These are phyloP conservation scores for Saccharomyces pastorianus DNA, from an alignment of 1,139 yeast genomes.

Conservation along the genomic window DNA sequence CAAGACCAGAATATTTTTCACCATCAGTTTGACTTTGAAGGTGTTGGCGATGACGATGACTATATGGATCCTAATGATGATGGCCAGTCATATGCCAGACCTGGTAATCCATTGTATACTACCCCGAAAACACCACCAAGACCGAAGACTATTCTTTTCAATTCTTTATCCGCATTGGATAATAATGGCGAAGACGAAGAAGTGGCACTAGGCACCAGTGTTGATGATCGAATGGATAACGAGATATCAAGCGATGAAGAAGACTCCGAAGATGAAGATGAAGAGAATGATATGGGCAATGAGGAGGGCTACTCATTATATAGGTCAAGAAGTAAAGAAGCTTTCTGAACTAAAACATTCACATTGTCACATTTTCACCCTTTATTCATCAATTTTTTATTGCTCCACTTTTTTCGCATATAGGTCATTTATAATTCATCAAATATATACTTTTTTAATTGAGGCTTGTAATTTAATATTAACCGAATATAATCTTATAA, in stretches of 20 bases:
- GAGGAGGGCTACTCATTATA: conserved; percentile 9
- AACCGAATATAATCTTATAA: neutral
- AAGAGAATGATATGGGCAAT: conserved; percentile 17
- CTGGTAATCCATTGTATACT: conserved; percentile 48
- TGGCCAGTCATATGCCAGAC: conserved; percentile 63
- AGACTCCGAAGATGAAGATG: conserved; percentile 12
- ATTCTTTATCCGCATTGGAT: neutral
- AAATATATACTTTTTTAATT: neutral
- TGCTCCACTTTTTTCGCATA: neutral
- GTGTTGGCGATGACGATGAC: conserved; percentile 16
- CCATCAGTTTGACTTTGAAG: conserved; percentile 19
- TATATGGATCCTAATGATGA: conserved; percentile 78
- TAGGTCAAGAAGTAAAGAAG: neutral
- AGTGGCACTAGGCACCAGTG: neutral
- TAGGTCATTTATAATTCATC: neutral
- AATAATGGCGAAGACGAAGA: conserved; percentile 1
- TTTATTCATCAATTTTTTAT: neutral
- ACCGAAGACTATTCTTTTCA: conserved; percentile 6
- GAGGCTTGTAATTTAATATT: neutral
- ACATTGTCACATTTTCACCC: neutral
- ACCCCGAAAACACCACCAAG: conserved; percentile 19
- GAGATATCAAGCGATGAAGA: conserved; percentile 13
- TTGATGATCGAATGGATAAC: conserved; percentile 15
- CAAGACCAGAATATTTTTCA: conserved; percentile 15
- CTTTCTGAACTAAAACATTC: neutral